Evolutionary conservation across 2,329 filamentous ascomycete species (phyloP), one percentile per base, ranked within the genome.

Genomic region (Alternaria infectoria): DNA sequence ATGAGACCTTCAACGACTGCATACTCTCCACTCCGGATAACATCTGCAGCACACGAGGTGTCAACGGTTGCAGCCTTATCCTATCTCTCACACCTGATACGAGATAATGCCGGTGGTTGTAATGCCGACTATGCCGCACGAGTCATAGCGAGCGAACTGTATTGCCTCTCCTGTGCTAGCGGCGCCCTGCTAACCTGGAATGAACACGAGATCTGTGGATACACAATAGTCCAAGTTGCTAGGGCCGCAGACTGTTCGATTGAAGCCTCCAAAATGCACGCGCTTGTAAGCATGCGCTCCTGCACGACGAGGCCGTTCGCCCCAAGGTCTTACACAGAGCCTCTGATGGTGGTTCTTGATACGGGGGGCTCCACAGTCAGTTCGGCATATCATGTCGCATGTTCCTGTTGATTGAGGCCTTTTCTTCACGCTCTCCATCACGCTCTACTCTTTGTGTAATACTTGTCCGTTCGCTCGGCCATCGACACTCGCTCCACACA

Each of bases 141-240:
- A 58, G 36, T 36, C 59, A 58, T 44, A 44, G 57, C 47, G 9
- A 30, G 36, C 12, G 57, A 40, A 32, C 36, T 58, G n/a, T 23
- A 47, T 47, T 58, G 30, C 54, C 46, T 58, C 54, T 58, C 59
- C 21, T 8, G 47, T 46, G 23, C 54, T 61, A 58, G 54, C n/a
- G 40, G 28, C 26, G 12, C 21, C 15, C 40, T 28, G 36, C 59
- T 61, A 61, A 46, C 59, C 40, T 17, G 5, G 43, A 45, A 36
- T 10, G 26, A 49, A 19, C 47, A 55, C 46, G 30, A 44, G 25
- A 46, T 58, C 46, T 61, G 54, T 57, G 40, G 46, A 58, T 30
- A 58, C 45, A 32, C 59, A 58, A 61, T 61, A 61, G 36, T 61
- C 21, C n/a, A n/a, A n/a, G 28, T 43, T 32, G 46, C 46, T 61